Evolutionary conservation across 2,329 filamentous ascomycete species (phyloP).

Genomic region (Balansia obtecta): DNA sequence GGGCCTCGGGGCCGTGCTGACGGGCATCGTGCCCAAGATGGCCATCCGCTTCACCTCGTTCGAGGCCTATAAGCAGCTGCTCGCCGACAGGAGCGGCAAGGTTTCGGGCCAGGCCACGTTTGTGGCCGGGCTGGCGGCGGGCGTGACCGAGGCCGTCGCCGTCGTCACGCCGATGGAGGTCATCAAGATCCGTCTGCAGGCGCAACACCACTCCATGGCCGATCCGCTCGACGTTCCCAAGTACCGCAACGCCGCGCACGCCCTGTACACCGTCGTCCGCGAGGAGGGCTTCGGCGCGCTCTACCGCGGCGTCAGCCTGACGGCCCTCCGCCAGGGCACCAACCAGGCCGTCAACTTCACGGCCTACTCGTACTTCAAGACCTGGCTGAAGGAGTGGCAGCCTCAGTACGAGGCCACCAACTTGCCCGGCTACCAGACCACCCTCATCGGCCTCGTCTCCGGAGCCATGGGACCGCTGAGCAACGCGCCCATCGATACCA

Average conservation of each 20-base stretch:
- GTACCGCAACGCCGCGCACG: constrained; percentile 85
- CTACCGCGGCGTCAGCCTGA: constrained; percentile 88
- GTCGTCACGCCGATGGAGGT: constrained; percentile 99
- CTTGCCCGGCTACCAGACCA: constrained; percentile 82
- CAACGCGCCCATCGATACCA: constrained; percentile 96
- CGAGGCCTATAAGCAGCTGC: constrained; percentile 80
- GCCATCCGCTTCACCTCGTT: constrained; percentile 97
- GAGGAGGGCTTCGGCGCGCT: constrained; percentile 83
- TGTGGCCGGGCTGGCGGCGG: constrained; percentile 72
- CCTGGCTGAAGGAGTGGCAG: constrained; percentile 59
- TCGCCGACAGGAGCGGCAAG: constrained; percentile 54
- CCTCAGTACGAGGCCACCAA: constrained; percentile 50
- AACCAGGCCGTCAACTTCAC: constrained; percentile 99
- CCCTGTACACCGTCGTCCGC: constrained; percentile 73
- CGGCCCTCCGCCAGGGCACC: constrained; percentile 83
- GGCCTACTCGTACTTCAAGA: constrained; percentile 89
- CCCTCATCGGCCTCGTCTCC: constrained; percentile 76
- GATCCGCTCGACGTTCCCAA: constrained; percentile 94
- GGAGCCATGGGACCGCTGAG: constrained; percentile 93
- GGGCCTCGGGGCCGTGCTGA: constrained; percentile 90
- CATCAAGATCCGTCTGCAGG: constrained; percentile 95
- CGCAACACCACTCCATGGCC: constrained; percentile 94
- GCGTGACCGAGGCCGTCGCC: constrained; percentile 90
- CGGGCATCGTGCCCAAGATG: constrained; percentile 98
- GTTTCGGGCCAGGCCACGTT: constrained; percentile 62